A percentile compares a stretch with the other conserved stretches of the same genome.
These are phyloP conservation scores for Trichoderma sp. DNA, from an alignment of 2,329 filamentous ascomycete genomes.

Conservation along the genomic window DNA sequence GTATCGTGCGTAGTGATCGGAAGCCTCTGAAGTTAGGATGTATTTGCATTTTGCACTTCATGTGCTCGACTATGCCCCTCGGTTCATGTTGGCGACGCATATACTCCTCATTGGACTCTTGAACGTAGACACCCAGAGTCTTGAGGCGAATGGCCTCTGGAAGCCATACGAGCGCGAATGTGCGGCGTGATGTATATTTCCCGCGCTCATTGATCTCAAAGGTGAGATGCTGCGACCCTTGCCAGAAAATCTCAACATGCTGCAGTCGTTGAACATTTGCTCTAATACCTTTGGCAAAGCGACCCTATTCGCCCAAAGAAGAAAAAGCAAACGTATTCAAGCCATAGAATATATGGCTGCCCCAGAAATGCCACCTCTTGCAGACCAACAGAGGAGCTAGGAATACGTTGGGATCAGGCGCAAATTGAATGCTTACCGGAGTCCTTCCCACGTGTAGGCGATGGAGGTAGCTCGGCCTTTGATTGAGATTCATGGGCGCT, in stretches of 20 bases:
- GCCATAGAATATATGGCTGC: slow-evolving; percentile 47
- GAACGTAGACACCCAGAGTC: slow-evolving; percentile 41
- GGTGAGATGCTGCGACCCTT: slow-evolving; percentile 37
- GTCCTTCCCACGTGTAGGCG: slow-evolving; percentile 40
- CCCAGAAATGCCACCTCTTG: slow-evolving; percentile 41
- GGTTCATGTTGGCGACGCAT: slow-evolving; percentile 42
- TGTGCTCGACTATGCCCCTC: slow-evolving; percentile 22
- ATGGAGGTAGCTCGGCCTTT: slow-evolving; percentile 29
- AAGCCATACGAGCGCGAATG: slow-evolving; percentile 37
- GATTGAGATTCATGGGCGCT: slow-evolving; percentile 20
- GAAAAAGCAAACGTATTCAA: slow-evolving; percentile 51
- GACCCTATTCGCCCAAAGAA: slow-evolving; percentile 51
- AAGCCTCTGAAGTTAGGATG: slow-evolving; percentile 42
- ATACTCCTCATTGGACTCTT: slow-evolving; percentile 34
- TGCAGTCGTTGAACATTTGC: slow-evolving; percentile 42
- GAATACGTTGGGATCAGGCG: slow-evolving; percentile 36
- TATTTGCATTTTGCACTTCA: slow-evolving; percentile 30
- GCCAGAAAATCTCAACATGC: slow-evolving; percentile 45
- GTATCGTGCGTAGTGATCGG: slow-evolving; percentile 40
- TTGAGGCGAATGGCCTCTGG: slow-evolving; percentile 39
- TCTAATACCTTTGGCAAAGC: slow-evolving; percentile 46
- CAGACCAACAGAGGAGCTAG: slow-evolving; percentile 41
- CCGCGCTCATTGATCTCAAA: slow-evolving; percentile 19
- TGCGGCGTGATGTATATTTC: slow-evolving; percentile 39
- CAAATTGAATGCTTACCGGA: slow-evolving; percentile 34